Evolutionary conservation across 495 filamentous ascomycete species (phyloP), one percentile per base, ranked within the genome.

Genomic region (Chaetomium tenue): DNA sequence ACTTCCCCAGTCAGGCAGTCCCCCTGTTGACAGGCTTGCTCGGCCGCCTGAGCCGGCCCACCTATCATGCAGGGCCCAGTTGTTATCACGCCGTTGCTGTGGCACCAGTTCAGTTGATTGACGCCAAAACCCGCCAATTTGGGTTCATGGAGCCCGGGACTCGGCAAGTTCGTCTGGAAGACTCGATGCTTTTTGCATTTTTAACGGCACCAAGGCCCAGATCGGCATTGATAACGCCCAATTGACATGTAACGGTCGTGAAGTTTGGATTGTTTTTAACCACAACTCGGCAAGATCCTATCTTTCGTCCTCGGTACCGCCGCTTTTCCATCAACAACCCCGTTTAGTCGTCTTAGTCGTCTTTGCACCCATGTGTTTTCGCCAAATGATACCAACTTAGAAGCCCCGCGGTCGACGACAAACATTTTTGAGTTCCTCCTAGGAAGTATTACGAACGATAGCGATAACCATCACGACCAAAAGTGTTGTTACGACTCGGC

Each of bases 1-100:
- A 37, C 33, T 37, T 37, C 33, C 33, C 33, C 33, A 37, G 33
- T 37, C 11, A 8, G n/a, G n/a, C n/a, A 37, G 33, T 12, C 1
- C 11, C 33, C 33, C 33, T 37, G 33, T 1, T 46, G 15, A 46
- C 42, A 46, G 42, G 28, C 28, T 30, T 30, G 28, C 28, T 30
- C 28, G 28, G 28, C 28, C 42, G 28, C 28, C 42, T 46, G 39
- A n/a, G 42, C 42, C 42, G 28, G 28, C n/a, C 46, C 46, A 48
- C 46, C 22, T 37, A 37, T 52, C 53, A 56, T 52, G 59, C 37
- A 61, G 65, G 54, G 50, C 23, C 42, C 50, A 54, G 25, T 8
- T 8, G 18, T 48, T 60, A 48, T 66, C 52, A 63, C 46, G 68
- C 51, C 58, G 69, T 68, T 71, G 69, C 66, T 51, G 63, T 66